Evolutionary conservation across 371 early-diverging fungal genomes (phyloP), one percentile per base, ranked within the genome.

Genomic region (Apophysomyces variabilis): DNA sequence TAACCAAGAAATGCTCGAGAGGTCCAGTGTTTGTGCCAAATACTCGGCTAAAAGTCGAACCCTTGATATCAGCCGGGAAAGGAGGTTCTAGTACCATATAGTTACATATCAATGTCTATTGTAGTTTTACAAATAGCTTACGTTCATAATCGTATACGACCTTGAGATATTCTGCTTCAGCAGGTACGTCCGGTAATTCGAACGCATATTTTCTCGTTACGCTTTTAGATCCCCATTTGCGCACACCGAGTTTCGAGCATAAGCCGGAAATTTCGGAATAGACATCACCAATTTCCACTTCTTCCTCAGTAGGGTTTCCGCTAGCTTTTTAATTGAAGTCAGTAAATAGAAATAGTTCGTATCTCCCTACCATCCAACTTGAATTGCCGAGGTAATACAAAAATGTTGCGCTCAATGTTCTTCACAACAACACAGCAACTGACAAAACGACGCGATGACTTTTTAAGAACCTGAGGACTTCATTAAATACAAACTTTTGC

Each of bases 121-220:
- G 32, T 3, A 26, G 32, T 26, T 26, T 26, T 26, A 0, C 32
- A 26, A 26, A 26, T 3, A 1, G 32, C 68, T 69, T 75, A 87
- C 89, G 79, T 46, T 85, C 76, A 63, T 88, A 97, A 9, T 86
- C 80, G 74, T 97, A 97, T 13, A 85, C 83, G 0, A 96, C 89
- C 72, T 98, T 96, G 26, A 98, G 77, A 69, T 96, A 99, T 8
- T 93, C 86, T 3, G 91, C 80, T 54, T 92, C 86, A 0, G 81
- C 71, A 3, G 99, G 99, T 5, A 99, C 85, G 6, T 85, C 90
- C 1, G 91, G 87, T 1, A 92, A 57, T 67, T 98, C 99, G 71
- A 99, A 99, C 0, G 97, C 95, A 69, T 99, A 99, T 57, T 93
- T 92, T 58, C 97, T 87, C 13, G 78, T 69, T 0, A 93, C 95